Conservation (phyloP, 495 filamentous ascomycete species). For the Neurospora hispaniola region DNA sequence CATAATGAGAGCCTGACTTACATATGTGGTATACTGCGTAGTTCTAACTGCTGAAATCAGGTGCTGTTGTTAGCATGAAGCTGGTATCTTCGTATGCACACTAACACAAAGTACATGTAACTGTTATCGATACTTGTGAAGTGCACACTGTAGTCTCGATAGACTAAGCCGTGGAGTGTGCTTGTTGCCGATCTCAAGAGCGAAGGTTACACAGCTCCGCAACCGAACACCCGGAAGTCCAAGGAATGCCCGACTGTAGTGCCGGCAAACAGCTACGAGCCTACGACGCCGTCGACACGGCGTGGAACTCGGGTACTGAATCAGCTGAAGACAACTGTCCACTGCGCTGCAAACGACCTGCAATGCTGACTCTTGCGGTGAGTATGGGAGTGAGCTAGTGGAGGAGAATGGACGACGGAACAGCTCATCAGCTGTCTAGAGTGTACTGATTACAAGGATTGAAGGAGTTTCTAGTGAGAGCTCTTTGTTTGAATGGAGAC, state of each 20-base stretch:
- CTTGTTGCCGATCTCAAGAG: background rate
- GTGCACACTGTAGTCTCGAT: too few species aligned
- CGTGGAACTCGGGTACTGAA: background rate
- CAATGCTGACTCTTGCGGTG: background rate
- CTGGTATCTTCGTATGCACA: background rate
- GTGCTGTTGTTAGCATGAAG: background rate
- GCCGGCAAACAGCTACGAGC: background rate
- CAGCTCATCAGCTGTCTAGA: background rate
- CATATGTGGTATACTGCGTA: background rate
- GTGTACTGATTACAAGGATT: background rate
- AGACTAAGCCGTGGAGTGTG: background rate
- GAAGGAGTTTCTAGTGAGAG: background rate
- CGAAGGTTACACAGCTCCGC: background rate
- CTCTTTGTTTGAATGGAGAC: background rate
- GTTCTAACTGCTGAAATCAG: background rate
- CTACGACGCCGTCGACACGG: background rate
- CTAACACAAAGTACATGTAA: background rate
- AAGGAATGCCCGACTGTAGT: background rate
- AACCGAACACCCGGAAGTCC: background rate
- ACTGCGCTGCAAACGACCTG: background rate
- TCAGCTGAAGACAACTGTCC: background rate
- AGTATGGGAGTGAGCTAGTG: background rate
- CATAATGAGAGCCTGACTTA: background rate
- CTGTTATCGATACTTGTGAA: background rate
- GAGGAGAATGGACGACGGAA: background rate